Conservation (phyloP, 208 protist genomes). For the Perkinsela sp. region DNA sequence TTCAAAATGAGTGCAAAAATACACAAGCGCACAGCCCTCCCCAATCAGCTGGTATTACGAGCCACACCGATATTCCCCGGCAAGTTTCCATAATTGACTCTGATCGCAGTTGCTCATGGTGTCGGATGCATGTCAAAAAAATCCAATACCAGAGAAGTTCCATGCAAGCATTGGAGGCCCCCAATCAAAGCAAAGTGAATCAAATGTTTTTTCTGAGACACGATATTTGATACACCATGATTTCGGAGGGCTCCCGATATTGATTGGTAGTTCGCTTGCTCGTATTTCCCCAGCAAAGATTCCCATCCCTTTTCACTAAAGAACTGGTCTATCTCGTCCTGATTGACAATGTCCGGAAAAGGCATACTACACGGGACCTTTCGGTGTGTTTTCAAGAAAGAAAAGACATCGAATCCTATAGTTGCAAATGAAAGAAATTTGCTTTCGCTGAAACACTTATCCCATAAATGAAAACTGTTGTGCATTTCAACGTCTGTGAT, state of each 20-base stretch:
- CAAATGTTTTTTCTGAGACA: background rate
- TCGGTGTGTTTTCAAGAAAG: background rate
- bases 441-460: background rate
- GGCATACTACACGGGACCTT: background rate
- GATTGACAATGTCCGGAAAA: background rate
- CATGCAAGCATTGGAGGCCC: background rate
- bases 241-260: background rate
- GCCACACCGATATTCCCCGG: no score
- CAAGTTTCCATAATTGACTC: no score
- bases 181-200: background rate
- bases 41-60: no score
- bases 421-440: background rate
- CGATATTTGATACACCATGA: background rate
- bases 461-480: background rate
- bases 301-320: background rate
- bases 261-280: background rate
- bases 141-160: background rate
- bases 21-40: no score
- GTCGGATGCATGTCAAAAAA: no score
- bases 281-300: background rate
- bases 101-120: no score
- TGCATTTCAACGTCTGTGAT: constrained; percentile 1
- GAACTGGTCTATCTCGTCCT: background rate
- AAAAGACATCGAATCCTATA: background rate
- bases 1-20: no score